Conservation (phyloP, 2,329 filamentous ascomycete genomes). For the Blastomyces gilchristii region DNA sequence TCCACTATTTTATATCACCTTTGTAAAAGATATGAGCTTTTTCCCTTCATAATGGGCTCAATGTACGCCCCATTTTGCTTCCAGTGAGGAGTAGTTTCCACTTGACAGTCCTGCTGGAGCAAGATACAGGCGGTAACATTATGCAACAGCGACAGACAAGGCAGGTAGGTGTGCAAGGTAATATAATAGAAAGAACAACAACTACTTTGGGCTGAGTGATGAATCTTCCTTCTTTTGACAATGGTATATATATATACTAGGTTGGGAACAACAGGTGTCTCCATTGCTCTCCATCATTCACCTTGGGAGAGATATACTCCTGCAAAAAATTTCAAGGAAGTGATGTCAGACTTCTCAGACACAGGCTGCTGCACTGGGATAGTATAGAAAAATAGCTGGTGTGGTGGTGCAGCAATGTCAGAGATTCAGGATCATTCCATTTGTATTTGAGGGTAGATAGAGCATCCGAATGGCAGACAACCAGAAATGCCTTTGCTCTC, state of each 20-base stretch:
- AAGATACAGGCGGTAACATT: background rate
- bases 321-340: background rate
- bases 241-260: background rate
- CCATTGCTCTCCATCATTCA: background rate
- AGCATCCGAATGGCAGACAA: background rate
- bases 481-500: background rate
- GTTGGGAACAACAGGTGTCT: background rate
- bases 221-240: background rate
- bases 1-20: background rate
- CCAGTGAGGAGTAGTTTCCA: background rate
- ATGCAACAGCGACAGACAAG: background rate
- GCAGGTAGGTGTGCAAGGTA: background rate
- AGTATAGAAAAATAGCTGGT: background rate
- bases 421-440: background rate
- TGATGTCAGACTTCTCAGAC: too few species aligned
- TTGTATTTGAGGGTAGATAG: background rate
- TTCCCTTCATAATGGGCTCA: background rate
- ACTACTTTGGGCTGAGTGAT: background rate
- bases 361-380: background rate
- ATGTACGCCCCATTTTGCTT: background rate
- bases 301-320: background rate
- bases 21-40: background rate
- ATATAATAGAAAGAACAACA: background rate
- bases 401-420: background rate
- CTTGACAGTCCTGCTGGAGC: background rate